These are phyloP conservation scores for Eutypella sp. DNA, from an alignment of 2,329 filamentous ascomycete genomes.

Conservation along the genomic window DNA sequence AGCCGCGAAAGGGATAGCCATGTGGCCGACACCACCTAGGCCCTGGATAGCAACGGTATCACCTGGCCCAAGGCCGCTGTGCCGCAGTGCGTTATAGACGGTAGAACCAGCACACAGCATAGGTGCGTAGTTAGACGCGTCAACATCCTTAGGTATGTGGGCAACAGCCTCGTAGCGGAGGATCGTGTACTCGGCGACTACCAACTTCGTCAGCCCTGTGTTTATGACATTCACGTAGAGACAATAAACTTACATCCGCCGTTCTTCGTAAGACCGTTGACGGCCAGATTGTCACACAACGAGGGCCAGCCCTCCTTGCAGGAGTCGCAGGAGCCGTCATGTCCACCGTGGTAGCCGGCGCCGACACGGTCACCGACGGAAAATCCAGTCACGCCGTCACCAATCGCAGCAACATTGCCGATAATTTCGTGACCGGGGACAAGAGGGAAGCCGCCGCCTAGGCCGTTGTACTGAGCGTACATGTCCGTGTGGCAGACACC, in stretches of 20 bases:
- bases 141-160: slow-evolving; percentile 35
- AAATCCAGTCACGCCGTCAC: slow-evolving; percentile 47
- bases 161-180: slow-evolving; percentile 50
- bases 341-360: slow-evolving; percentile 47
- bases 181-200: slow-evolving; percentile 48
- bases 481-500: slow-evolving; percentile 56
- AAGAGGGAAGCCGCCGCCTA: slow-evolving; percentile 33
- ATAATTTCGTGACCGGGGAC: slow-evolving; percentile 59
- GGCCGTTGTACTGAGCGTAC: slow-evolving; percentile 26
- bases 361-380: slow-evolving; percentile 50
- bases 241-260: slow-evolving; percentile 42
- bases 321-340: slow-evolving; percentile 45
- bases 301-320: slow-evolving; percentile 52
- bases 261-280: slow-evolving; percentile 50
- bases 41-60: slow-evolving; percentile 45
- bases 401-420: slow-evolving; percentile 51
- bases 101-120: slow-evolving; percentile 48
- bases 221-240: neutral
- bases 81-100: slow-evolving; percentile 37
- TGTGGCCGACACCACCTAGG: slow-evolving; percentile 60
- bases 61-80: slow-evolving; percentile 29
- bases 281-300: slow-evolving; percentile 51
- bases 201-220: neutral
- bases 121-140: slow-evolving; percentile 39
- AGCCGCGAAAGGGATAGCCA: slow-evolving; percentile 60